A percentile compares a stretch with the other conserved stretches of the same genome.
These are phyloP conservation scores for Mrakia blollopis DNA, from an alignment of 768 basidiomycete genomes.

Conservation along the genomic window DNA sequence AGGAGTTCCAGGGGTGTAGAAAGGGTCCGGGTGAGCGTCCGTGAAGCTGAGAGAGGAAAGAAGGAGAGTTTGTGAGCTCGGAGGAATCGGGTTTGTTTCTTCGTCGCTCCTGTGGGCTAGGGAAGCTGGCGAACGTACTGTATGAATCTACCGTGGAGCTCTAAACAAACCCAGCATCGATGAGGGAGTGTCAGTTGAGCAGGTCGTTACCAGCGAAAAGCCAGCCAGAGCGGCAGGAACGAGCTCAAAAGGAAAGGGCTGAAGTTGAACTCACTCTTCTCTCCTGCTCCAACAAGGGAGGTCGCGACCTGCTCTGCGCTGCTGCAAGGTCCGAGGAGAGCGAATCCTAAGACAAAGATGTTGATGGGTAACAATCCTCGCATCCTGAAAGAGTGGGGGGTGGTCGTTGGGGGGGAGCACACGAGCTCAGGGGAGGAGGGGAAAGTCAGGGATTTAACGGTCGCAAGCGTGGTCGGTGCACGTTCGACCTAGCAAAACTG, in stretches of 20 bases:
- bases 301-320: background rate
- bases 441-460: background rate
- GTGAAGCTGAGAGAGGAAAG: constrained; percentile 50
- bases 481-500: background rate
- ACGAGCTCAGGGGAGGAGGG: background rate
- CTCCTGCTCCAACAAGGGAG: background rate
- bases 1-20: constrained; percentile 55
- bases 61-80: background rate
- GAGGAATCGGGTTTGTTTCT: too few relatives aligned
- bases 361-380: background rate
- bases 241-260: background rate
- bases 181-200: background rate
- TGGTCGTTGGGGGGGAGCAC: background rate
- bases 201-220: background rate
- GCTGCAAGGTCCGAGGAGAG: background rate
- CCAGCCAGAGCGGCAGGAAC: background rate
- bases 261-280: constrained; percentile 11
- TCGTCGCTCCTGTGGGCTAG: background rate
- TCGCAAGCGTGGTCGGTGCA: background rate
- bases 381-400: too few relatives aligned
- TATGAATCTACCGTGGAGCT: constrained; percentile 64
- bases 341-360: background rate
- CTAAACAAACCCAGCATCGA: background rate
- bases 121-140: constrained; percentile 45
- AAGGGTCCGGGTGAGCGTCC: constrained; percentile 75